Conservation (phyloP, 75 land plant species). For the Ceratopteris richardii region DNA sequence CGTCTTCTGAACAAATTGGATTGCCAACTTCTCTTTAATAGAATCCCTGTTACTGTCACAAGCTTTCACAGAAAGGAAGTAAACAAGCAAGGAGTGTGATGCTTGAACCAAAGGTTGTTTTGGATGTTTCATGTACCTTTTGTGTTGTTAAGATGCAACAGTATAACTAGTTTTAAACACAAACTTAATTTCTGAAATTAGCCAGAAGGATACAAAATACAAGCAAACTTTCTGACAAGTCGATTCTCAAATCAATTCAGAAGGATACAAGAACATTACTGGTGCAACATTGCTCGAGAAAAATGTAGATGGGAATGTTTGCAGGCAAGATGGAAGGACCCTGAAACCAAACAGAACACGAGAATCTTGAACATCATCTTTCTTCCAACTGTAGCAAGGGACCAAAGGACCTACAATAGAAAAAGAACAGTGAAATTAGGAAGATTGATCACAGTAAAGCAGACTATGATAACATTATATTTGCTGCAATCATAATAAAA, state of each 20-base stretch:
- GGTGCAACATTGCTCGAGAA: slow-evolving; percentile 57
- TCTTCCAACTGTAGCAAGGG: slow-evolving; percentile 46
- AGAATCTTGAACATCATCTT: slow-evolving; percentile 81
- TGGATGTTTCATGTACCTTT: slow-evolving; percentile 76
- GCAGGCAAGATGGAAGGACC: slow-evolving; percentile 61
- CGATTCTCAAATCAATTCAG: too few relatives aligned
- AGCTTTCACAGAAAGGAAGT: slow-evolving; percentile 42
- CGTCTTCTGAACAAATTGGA: slow-evolving; percentile 66
- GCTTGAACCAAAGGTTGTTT: slow-evolving; percentile 51
- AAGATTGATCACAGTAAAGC: too few relatives aligned
- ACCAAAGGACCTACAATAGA: neutral
- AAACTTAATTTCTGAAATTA: neutral
- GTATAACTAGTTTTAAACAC: too few relatives aligned
- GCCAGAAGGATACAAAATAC: neutral
- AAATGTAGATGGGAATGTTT: slow-evolving; percentile 25
- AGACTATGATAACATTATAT: too few relatives aligned
- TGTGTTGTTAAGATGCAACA: slow-evolving; percentile 1
- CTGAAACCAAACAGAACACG: slow-evolving; percentile 73
- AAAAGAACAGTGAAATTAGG: too few relatives aligned
- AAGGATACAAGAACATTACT: slow-evolving; percentile 89
- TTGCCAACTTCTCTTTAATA: slow-evolving; percentile 72
- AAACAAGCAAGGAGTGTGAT: slow-evolving; percentile 67
- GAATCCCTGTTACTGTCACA: slow-evolving; percentile 25
- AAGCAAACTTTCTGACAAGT: too few relatives aligned
- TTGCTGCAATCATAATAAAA: too few relatives aligned